Base-by-base conservation (phyloP, 768 basidiomycete species). In the Amanita fuliginea region DNA sequence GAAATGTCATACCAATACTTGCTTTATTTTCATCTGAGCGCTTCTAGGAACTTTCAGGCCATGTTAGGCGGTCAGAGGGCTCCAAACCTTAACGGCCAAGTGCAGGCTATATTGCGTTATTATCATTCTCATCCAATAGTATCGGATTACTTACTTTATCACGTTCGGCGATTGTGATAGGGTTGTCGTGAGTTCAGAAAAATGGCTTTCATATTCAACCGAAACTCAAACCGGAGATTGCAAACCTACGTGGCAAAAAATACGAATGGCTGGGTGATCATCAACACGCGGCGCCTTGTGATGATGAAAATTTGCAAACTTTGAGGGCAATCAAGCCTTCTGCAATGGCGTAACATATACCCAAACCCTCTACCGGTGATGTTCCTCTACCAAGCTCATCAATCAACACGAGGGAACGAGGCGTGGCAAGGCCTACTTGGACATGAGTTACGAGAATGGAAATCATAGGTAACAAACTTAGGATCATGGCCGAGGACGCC, bases 351-450 rank as follows among this genome's bases (percentile, higher is more conserved):
- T 89, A 82, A 0, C 86, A 80, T 51, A 92, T 86, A 3, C 87
- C 89, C 13, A 86, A 67, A 8, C 77, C 95, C 66, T 86, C 95
- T 28, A 71, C 66, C 0, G 93, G 83, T 2, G 88, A 85, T 1
- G 95, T 98, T 1, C 95, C 95, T 28, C 93, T 75, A 0, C 95
- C 95, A 5, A 98, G 73, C 63, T 99, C 96, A 60, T 99, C 96
- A 11, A 98, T 77, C 7, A 97, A 63, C 3, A 96, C 73, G n/a
- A 97, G 68, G 0, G 83, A 80, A 33, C 74, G 75, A 0, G 75
- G 64, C 1, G 82, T 77, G 6, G 86, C 81, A 11, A 95, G 69
- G 0, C 88, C 87, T 83, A 54, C 13, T 43, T 13, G 28, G 8
- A 13, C 19, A 26, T 16, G 22, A 21, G 22, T 44, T 14, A 42